Conservation (phyloP, 768 basidiomycete species). For the Termitomyces heimii region DNA sequence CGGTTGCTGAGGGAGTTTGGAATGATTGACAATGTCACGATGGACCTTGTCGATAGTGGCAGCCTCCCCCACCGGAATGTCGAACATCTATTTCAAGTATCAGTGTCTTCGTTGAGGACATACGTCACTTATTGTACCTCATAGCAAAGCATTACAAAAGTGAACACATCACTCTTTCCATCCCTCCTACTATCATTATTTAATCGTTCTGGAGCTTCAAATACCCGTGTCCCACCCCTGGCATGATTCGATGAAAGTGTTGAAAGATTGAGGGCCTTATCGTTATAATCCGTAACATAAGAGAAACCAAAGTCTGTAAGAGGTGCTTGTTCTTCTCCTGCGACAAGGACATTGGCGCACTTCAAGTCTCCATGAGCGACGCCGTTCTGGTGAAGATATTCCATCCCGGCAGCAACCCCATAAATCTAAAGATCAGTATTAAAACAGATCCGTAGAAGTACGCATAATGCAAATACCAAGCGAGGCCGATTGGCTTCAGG, state of each 20-base stretch:
- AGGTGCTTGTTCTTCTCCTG: slow-evolving; percentile 30
- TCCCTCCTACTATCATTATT: slow-evolving; percentile 7
- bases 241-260: slow-evolving; percentile 8
- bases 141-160: slow-evolving; percentile 9
- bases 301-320: slow-evolving; percentile 23
- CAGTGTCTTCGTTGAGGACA: background rate
- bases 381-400: slow-evolving; percentile 25
- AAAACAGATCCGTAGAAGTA: slow-evolving; percentile 11
- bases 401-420: slow-evolving; percentile 25
- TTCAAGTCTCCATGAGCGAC: slow-evolving; percentile 43
- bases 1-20: background rate
- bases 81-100: background rate
- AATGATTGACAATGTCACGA: background rate
- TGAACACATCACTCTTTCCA: slow-evolving; percentile 8
- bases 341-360: slow-evolving; percentile 43
- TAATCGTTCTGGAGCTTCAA: slow-evolving; percentile 27
- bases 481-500: slow-evolving; percentile 12
- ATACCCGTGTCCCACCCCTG: slow-evolving; percentile 17
- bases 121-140: background rate
- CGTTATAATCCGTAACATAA: slow-evolving; percentile 12
- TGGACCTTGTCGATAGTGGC: background rate
- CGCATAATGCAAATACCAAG: background rate
- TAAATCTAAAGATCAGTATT: slow-evolving; percentile 14
- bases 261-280: slow-evolving; percentile 10
- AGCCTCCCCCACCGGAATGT: background rate